Evolutionary conservation across 129 eudicot species (phyloP).

Genomic region (Saposhnikovia divaricata): DNA sequence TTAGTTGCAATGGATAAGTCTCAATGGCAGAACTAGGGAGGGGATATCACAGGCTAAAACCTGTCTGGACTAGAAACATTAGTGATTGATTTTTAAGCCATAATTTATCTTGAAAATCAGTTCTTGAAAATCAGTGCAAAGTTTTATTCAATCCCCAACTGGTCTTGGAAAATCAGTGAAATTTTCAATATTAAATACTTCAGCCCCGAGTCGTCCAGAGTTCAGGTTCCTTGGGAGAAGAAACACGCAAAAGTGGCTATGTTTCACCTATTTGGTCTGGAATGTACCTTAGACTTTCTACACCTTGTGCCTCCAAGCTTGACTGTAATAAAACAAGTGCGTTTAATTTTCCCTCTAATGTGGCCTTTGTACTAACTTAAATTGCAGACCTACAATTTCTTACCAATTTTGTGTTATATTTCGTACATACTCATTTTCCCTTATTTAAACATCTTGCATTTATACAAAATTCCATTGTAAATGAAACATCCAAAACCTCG

Average conservation of each 20-base stretch:
- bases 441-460: background rate
- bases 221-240: background rate
- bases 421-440: background rate
- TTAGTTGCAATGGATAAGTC: background rate
- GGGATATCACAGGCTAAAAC: background rate
- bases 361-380: background rate
- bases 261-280: background rate
- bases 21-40: background rate
- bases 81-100: background rate
- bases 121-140: background rate
- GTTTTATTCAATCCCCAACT: background rate
- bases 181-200: background rate
- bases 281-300: background rate
- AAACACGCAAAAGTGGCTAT: background rate
- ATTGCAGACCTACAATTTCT: background rate
- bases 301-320: background rate
- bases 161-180: background rate
- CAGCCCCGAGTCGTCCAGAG: background rate
- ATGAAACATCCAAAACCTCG: background rate
- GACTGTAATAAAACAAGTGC: background rate
- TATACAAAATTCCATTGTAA: background rate
- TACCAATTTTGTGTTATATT: background rate
- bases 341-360: background rate
- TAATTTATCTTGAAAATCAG: background rate
- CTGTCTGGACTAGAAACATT: background rate